Evolutionary conservation across 768 basidiomycete species (phyloP).

Genomic region (Leucocoprinus sp.): DNA sequence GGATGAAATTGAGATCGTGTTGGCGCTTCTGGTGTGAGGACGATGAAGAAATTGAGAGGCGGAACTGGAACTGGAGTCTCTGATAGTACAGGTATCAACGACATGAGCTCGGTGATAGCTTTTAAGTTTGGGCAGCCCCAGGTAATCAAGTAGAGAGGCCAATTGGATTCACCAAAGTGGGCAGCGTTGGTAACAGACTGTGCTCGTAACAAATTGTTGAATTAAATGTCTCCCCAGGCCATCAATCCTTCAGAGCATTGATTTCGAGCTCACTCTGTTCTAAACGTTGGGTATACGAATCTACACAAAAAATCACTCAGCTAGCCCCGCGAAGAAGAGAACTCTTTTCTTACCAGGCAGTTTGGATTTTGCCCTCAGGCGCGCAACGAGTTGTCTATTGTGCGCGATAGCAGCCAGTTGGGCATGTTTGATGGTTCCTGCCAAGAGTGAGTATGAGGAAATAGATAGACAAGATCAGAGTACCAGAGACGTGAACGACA

Average conservation of each 20-base stretch:
- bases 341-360: constrained; percentile 35
- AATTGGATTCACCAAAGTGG: no score
- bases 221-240: no score
- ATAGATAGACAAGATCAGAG: constrained; percentile 13
- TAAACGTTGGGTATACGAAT: constrained; percentile 54
- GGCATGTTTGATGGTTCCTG: constrained; percentile 82
- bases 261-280: constrained; percentile 52
- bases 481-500: constrained; percentile 77
- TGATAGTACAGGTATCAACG: constrained; percentile 25
- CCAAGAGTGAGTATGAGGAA: not conserved
- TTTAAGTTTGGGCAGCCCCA: no score
- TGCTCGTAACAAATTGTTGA: no score
- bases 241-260: constrained; percentile 56
- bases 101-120: constrained; percentile 47
- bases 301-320: constrained; percentile 21
- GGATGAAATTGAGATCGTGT: constrained; percentile 18
- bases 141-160: no score
- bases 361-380: constrained; percentile 47
- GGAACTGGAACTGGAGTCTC: not conserved
- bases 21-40: not conserved
- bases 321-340: not conserved
- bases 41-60: not conserved
- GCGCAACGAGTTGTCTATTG: constrained; percentile 63
- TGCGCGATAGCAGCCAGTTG: constrained; percentile 72
- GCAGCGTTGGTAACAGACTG: no score